Evolutionary conservation across 164 flowering plant species (phyloP).

Genomic region (Stephania yunnanensis): DNA sequence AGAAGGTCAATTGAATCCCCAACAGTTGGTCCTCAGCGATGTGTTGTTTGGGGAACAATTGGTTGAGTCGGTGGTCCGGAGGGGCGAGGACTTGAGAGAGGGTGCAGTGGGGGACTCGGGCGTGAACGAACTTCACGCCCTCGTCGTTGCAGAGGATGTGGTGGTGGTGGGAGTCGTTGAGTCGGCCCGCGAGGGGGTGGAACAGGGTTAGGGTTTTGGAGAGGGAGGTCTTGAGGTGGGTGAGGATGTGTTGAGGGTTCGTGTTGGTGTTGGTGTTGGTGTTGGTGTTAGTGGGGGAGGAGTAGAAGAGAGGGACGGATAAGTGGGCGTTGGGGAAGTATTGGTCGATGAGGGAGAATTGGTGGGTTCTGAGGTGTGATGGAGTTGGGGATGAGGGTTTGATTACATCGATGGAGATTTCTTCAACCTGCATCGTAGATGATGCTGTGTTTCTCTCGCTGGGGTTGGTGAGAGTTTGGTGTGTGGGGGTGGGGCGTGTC

Average conservation of each 20-base stretch:
- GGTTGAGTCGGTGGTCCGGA: background rate
- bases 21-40: background rate
- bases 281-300: no score
- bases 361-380: background rate
- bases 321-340: background rate
- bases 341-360: slow-evolving; percentile 6
- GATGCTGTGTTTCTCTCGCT: no score
- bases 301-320: background rate
- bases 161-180: background rate
- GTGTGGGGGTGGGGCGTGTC: no score
- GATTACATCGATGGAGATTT: no score
- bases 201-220: slow-evolving; percentile 8
- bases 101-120: background rate
- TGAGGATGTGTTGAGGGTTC: background rate
- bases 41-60: background rate
- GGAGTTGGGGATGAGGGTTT: background rate
- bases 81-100: slow-evolving; percentile 5
- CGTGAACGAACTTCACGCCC: slow-evolving; percentile 6
- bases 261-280: no score
- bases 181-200: slow-evolving; percentile 6
- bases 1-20: slow-evolving; percentile 22
- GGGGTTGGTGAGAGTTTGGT: no score
- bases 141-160: slow-evolving; percentile 3
- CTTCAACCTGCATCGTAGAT: no score
- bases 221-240: slow-evolving; percentile 8